Conservation (phyloP, 768 basidiomycete species). For the Phanerochaete carnosa region DNA sequence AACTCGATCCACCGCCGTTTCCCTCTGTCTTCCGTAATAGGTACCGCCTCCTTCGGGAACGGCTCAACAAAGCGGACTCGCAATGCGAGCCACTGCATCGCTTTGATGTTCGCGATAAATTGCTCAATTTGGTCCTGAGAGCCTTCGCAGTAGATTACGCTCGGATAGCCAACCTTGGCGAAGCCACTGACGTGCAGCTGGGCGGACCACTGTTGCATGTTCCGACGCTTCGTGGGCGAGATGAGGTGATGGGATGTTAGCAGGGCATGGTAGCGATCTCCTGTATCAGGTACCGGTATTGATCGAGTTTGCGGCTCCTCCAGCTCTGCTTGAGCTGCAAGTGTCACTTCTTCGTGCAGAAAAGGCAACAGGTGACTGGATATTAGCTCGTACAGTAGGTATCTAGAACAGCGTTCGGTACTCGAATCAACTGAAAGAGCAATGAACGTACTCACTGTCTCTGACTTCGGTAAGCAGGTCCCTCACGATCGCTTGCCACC, state of each 20-base stretch:
- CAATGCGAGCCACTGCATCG: slow-evolving; percentile 78
- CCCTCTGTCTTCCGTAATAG: not conserved
- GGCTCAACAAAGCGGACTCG: slow-evolving; percentile 59
- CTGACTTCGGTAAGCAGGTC: slow-evolving; percentile 34
- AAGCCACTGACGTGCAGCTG: slow-evolving; percentile 58
- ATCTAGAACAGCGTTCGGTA: slow-evolving; percentile 34
- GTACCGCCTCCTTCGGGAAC: slow-evolving; percentile 13
- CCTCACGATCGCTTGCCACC: slow-evolving; percentile 41
- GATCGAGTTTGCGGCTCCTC: not conserved
- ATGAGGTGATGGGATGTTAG: slow-evolving; percentile 73
- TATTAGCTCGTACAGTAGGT: slow-evolving; percentile 57
- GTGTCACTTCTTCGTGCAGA: slow-evolving; percentile 38
- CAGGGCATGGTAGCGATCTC: slow-evolving; percentile 26
- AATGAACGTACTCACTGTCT: slow-evolving; percentile 27
- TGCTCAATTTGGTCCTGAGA: slow-evolving; percentile 48
- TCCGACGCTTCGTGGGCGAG: slow-evolving; percentile 59
- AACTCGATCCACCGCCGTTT: slow-evolving; percentile 47
- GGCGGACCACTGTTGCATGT: slow-evolving; percentile 53
- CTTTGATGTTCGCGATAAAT: slow-evolving; percentile 64
- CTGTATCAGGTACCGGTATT: not conserved
- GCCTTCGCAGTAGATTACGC: slow-evolving; percentile 72
- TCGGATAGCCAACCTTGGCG: slow-evolving; percentile 74
- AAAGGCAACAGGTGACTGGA: slow-evolving; percentile 55
- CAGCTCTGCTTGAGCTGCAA: not conserved
- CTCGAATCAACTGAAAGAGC: not conserved